Evolutionary conservation across 176 grass and related monocot species (phyloP).

Genomic region (Rhipidocladum racemiflorum): DNA sequence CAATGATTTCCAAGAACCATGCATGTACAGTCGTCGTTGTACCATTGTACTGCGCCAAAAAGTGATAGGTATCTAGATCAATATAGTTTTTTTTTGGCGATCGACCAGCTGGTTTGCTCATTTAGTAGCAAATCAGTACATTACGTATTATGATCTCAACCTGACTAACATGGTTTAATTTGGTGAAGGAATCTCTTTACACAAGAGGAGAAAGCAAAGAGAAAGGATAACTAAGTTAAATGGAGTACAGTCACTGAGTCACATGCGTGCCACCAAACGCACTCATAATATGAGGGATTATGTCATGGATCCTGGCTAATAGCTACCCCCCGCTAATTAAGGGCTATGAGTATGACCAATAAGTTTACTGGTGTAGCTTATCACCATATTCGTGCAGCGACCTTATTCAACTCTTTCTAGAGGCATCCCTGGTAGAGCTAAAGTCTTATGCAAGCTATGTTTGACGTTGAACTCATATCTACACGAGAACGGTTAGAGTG

Average conservation of each 20-base stretch:
- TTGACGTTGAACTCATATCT: neutral
- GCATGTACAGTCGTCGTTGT: neutral
- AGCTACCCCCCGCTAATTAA: slow-evolving; percentile 30
- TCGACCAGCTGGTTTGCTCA: neutral
- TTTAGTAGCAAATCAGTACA: neutral
- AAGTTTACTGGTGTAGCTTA: neutral
- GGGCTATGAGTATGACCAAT: slow-evolving; percentile 31
- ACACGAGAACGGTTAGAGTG: neutral
- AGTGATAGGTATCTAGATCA: neutral
- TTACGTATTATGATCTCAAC: neutral
- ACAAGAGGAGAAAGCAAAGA: neutral
- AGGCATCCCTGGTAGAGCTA: neutral
- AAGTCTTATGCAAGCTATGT: neutral
- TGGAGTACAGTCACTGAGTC: neutral
- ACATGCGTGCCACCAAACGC: slow-evolving; percentile 35
- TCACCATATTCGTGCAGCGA: neutral
- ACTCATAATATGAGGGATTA: neutral
- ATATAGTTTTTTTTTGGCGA: neutral
- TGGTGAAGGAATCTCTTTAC: neutral
- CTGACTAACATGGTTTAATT: neutral
- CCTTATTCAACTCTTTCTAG: neutral
- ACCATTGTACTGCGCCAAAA: neutral
- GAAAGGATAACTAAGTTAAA: neutral
- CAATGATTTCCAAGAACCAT: no score
- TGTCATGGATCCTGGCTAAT: neutral